These are phyloP conservation scores for Termitomyces sp. DNA, from an alignment of 768 basidiomycete genomes.

Conservation along the genomic window DNA sequence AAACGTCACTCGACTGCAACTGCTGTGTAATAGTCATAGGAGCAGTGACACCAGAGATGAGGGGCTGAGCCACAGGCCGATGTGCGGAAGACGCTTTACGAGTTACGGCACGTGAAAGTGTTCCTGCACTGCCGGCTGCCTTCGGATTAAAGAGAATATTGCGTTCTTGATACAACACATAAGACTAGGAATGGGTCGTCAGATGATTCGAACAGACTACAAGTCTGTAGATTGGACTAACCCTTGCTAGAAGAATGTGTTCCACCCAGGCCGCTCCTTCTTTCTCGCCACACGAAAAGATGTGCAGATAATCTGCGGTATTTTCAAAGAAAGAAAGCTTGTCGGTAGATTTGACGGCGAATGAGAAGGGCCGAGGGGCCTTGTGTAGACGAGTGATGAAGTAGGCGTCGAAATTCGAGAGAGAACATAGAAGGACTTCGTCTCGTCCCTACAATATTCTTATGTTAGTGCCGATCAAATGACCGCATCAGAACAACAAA, in stretches of 20 bases:
- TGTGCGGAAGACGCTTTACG: constrained; percentile 29
- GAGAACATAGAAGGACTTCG: constrained; percentile 73
- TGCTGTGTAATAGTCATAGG: constrained; percentile 28
- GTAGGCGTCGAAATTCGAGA: constrained; percentile 90
- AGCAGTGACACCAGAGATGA: constrained; percentile 34
- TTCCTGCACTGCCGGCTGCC: constrained; percentile 19
- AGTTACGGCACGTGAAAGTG: constrained; percentile 38
- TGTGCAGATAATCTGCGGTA: constrained; percentile 81
- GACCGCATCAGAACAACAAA: constrained; percentile 30
- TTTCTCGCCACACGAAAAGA: constrained; percentile 73
- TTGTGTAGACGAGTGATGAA: constrained; percentile 72
- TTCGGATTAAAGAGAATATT: constrained; percentile 58
- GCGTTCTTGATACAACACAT: constrained; percentile 78
- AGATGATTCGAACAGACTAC: neutral
- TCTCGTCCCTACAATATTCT: constrained; percentile 69
- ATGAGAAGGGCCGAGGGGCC: constrained; percentile 81
- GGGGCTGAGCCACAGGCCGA: constrained; percentile 22
- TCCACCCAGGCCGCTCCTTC: constrained; percentile 81
- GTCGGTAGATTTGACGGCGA: constrained; percentile 87
- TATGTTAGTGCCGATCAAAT: constrained; percentile 1
- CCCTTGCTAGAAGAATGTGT: constrained; percentile 77
- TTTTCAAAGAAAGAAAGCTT: constrained; percentile 86
- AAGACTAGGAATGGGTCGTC: constrained; percentile 50
- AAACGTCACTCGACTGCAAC: constrained; percentile 39
- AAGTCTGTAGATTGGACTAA: constrained; percentile 36